Evolutionary conservation across 2,329 filamentous ascomycete genomes (phyloP), one percentile per base, ranked within the genome.

Genomic region (Microdochium nivale): DNA sequence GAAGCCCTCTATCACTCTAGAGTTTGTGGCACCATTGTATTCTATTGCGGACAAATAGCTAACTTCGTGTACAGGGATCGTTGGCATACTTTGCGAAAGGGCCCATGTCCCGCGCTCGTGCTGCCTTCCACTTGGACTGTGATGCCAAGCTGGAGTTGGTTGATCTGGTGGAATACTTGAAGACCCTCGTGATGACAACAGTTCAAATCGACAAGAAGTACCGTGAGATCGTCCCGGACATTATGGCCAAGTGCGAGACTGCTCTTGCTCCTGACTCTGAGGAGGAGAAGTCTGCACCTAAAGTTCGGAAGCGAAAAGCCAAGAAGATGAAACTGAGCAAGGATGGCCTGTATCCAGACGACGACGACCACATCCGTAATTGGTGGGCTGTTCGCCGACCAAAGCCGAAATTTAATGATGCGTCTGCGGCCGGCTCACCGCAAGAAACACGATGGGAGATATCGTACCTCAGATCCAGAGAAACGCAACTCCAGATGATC

Each of bases 71-170:
- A 79, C 63, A 88, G 77, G 88, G 86, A 32, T 89, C 88, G 3
- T 70, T 92, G 52, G 88, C 88, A 53, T 94, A 91, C 66, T 91
- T 92, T 67, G 85, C 85, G 21, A 94, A 94, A 70, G 88, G 88
- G 1, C 87, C 88, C 1, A 71, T 94, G 21, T 88, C 88, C 46
- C 79, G 87, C 58, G 84, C 87, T 47, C 80, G 88, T 53, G 86
- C 84, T 47, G 79, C 83, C 14, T 89, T 89, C 56, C 80, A 84
- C 52, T 69, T 82, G 14, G 78, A 83, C 54, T 78, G 79, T 49
- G 80, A 85, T 62, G 71, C 77, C 7, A 79, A 75, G 23, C 68
- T 84, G 21, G 75, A 83, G 40, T 81, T 85, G 66, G 69, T 71
- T 24, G 80, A 89, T 49, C 70, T 91, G 19, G 74, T 87, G 9